Evolutionary conservation across 495 filamentous ascomycete species (phyloP), one percentile per base, ranked within the genome.

Genomic region (Penicillium tannophilum): DNA sequence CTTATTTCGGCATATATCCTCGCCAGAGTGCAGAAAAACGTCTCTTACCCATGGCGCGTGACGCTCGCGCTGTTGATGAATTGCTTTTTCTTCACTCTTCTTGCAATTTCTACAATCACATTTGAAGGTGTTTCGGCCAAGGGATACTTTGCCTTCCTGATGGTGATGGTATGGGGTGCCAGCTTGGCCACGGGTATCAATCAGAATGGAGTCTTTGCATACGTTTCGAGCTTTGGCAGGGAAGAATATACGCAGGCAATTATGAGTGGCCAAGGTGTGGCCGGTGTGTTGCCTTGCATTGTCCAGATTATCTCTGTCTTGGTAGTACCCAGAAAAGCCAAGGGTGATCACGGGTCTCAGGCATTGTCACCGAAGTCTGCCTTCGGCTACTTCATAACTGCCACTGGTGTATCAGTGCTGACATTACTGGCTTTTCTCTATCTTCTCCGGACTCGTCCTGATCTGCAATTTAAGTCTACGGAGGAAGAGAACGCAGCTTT

Each of bases 121-220:
- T 86, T 90, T 68, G 79, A 83, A 56, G 72, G 79, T 56, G 79
- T 84, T 3, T 82, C 87, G 0, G 76, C 88, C 0, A 68, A 69
- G 3, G 72, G 72, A 20, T 98, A 98, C 71, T 88, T 98, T 58
- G 82, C 64, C 10, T 94, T 98, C 60, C 64, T 96, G 55, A 85
- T 98, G 79, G 56, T 84, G 45, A 92, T 92, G 83, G 93, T 97
- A n/a, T 87, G 88, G 52, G 71, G 79, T 6, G 82, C 91, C 1
- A 90, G 91, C 63, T 76, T 88, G 62, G 92, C 90, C 1, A 85
- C 92, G 0, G 95, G 90, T 0, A 78, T 98, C 54, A 90, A 88
- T 68, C 94, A 97, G 75, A 98, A 98, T 70, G 94, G 95, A 48
- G 85, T 93, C 35, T 98, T 97, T 71, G 89, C 95, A 7, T 97